Percentiles rank a stretch among this genome's conserved stretches.
phyloP scores from a whole-genome alignment of 257 asterid genomes.

The Solanum gracilifrons region DNA sequence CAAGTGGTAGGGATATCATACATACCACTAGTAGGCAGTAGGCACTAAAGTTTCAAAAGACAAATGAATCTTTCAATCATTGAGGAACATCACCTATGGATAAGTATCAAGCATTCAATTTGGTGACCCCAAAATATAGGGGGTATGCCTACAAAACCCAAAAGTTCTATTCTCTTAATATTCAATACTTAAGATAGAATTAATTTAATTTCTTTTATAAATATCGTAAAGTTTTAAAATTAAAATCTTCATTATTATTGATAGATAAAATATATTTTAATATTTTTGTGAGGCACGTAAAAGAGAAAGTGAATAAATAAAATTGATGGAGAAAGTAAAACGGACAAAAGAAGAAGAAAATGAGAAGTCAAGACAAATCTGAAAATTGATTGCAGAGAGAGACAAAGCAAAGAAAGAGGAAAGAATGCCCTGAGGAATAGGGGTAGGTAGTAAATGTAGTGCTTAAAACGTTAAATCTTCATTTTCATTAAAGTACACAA shows the following conservation, averaged over 20 bases:
- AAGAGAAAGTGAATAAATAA: not conserved
- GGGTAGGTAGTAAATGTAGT: not conserved
- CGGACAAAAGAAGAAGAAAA: not conserved
- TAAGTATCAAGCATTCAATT: not conserved
- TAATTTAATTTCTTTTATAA: not conserved
- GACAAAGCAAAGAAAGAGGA: not conserved
- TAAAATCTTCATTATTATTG: not conserved
- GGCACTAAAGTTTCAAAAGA: not conserved
- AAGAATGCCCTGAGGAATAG: not conserved
- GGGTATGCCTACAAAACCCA: not conserved
- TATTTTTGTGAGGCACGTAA: no score
- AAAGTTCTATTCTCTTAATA: no score
- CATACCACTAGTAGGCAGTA: not conserved
- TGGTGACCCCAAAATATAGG: not conserved
- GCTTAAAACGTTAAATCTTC: not conserved
- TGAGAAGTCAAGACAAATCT: not conserved
- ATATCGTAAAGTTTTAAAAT: no score
- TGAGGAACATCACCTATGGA: not conserved
- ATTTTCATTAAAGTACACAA: not conserved
- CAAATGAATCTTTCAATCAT: not conserved
- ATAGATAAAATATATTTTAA: no score
- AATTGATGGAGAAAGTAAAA: not conserved
- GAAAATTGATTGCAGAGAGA: constrained; percentile 2
- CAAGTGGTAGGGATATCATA: not conserved
- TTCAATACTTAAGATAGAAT: not conserved